Percentiles rank a stretch among this genome's conserved stretches.
Conservation (phyloP, 805 yeast species). For the Candida rishiriensis region DNA sequence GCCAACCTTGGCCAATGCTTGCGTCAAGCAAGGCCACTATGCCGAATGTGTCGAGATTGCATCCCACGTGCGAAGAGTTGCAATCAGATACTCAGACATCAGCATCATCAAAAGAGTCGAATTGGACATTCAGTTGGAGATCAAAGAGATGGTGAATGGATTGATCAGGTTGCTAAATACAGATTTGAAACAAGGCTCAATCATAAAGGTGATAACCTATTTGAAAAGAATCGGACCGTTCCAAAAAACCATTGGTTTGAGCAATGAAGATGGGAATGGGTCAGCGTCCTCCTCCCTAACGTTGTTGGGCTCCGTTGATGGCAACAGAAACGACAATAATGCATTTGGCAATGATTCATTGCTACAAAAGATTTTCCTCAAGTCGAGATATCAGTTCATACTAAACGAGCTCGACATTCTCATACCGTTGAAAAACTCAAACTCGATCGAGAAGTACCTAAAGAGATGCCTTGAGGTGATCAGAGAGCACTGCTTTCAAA, state of each 20-base stretch:
- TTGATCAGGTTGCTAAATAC: conserved; percentile 67
- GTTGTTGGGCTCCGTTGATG: background rate
- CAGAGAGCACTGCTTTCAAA: conserved; percentile 76
- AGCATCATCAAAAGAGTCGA: conserved; percentile 47
- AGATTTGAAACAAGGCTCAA: conserved; percentile 71
- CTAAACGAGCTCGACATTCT: conserved; percentile 54
- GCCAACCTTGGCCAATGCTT: conserved; percentile 78
- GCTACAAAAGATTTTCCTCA: conserved; percentile 55
- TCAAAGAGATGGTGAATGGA: conserved; percentile 59
- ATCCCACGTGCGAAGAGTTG: conserved; percentile 63
- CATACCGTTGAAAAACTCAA: conserved; percentile 49
- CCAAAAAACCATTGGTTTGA: conserved; percentile 9
- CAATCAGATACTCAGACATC: conserved; percentile 63
- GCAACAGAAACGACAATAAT: background rate
- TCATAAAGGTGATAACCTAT: conserved; percentile 74
- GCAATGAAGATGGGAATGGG: conserved; percentile 5
- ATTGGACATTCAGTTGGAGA: conserved; percentile 49
- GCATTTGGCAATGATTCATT: conserved; percentile 22
- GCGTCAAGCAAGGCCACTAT: conserved; percentile 82
- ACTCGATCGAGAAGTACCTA: conserved; percentile 54
- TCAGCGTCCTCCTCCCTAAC: background rate
- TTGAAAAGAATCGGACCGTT: conserved; percentile 63
- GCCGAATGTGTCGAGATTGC: conserved; percentile 86
- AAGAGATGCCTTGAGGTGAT: conserved; percentile 79
- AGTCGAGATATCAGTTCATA: conserved; percentile 67